phyloP scores from a whole-genome alignment of 1,284 basidiomycete genomes.

The Cerioporus squamosus region DNA sequence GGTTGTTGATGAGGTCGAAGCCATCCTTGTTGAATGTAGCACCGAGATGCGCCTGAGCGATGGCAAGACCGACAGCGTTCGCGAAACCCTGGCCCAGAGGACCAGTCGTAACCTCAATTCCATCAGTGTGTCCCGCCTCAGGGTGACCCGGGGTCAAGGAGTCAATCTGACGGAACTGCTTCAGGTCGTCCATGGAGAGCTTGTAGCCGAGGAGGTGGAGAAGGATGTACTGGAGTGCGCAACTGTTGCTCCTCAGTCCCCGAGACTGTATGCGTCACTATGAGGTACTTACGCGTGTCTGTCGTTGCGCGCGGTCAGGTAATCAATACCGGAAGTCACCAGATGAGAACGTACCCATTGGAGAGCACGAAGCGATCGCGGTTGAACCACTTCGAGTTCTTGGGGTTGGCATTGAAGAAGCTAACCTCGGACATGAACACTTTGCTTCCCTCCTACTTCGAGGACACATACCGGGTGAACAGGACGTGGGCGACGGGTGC shows the following conservation, averaged over 20 bases:
- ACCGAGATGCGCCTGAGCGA: conserved; percentile 89
- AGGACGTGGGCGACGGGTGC: conserved; percentile 89
- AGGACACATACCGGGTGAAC: conserved; percentile 65
- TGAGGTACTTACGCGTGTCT: conserved; percentile 68
- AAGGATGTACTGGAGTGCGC: conserved; percentile 84
- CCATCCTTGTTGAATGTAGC: conserved; percentile 90
- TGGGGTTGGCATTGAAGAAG: conserved; percentile 87
- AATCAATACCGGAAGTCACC: too few relatives aligned
- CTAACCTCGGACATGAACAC: conserved; percentile 39
- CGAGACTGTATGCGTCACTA: not conserved
- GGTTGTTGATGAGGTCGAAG: conserved; percentile 87
- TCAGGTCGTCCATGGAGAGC: conserved; percentile 83
- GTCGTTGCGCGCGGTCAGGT: not conserved
- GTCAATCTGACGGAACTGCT: conserved; percentile 84
- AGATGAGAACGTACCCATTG: conserved; percentile 60
- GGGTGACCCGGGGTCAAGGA: conserved; percentile 94
- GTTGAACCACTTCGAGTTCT: conserved; percentile 91
- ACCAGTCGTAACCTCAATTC: conserved; percentile 96
- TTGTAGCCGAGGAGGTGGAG: conserved; percentile 88
- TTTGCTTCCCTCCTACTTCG: not conserved
- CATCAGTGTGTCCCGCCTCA: conserved; percentile 87
- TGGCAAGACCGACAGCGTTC: conserved; percentile 92
- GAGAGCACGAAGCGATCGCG: conserved; percentile 90
- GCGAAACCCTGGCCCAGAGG: conserved; percentile 95
- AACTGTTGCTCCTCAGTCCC: conserved; percentile 48